These are phyloP conservation scores for Yamadazyma buinensis DNA, from an alignment of 1,139 yeast species.

Conservation along the genomic window DNA sequence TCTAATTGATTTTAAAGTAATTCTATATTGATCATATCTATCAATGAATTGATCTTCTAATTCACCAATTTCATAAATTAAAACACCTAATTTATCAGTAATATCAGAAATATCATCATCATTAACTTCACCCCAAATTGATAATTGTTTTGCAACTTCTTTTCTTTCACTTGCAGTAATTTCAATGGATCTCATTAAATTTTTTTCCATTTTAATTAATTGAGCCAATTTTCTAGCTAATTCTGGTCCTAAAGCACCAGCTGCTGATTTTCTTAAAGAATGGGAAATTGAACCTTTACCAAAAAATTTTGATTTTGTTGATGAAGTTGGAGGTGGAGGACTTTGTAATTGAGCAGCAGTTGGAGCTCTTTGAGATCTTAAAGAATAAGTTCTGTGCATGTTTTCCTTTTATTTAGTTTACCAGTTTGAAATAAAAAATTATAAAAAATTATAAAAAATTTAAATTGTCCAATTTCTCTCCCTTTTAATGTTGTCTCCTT, in stretches of 20 bases:
- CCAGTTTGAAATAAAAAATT: background rate
- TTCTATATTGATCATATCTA: slow-evolving; percentile 82
- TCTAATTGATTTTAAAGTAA: slow-evolving; percentile 74
- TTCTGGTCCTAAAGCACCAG: slow-evolving; percentile 77
- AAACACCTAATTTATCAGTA: slow-evolving; percentile 81
- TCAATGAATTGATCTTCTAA: slow-evolving; percentile 85
- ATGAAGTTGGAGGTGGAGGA: slow-evolving; percentile 77
- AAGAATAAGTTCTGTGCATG: slow-evolving; percentile 82
- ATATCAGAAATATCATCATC: slow-evolving; percentile 84
- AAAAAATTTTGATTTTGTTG: slow-evolving; percentile 65
- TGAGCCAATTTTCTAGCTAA: slow-evolving; percentile 72
- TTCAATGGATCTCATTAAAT: slow-evolving; percentile 76
- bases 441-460: background rate
- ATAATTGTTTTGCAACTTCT: slow-evolving; percentile 79
- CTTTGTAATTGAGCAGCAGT: slow-evolving; percentile 77
- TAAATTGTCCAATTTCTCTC: no score
- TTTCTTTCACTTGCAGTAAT: slow-evolving; percentile 74
- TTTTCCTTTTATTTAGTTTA: slow-evolving; percentile 1
- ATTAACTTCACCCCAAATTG: slow-evolving; percentile 81
- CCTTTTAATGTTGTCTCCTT: no score
- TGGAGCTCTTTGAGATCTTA: slow-evolving; percentile 76
- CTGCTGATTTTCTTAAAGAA: slow-evolving; percentile 64
- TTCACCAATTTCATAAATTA: slow-evolving; percentile 80
- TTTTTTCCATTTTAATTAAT: slow-evolving; percentile 78
- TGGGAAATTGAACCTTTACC: slow-evolving; percentile 69